phyloP scores from a whole-genome alignment of 1,139 yeast genomes.

The Tardiomyces depauwii region DNA sequence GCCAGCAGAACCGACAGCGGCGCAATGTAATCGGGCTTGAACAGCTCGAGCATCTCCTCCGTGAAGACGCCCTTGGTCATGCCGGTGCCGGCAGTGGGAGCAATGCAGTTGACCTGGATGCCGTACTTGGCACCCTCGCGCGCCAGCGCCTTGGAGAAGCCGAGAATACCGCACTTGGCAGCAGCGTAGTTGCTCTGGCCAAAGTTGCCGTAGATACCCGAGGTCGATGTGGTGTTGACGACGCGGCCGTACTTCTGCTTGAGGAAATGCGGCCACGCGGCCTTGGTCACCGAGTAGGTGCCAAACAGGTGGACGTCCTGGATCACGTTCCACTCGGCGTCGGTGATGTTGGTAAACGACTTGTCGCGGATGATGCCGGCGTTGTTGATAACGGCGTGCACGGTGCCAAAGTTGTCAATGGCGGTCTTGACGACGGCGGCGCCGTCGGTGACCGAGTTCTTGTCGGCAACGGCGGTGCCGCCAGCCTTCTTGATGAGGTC shows the following conservation, averaged over 20 bases:
- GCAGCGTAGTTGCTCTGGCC: constrained; percentile 96
- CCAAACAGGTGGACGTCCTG: constrained; percentile 76
- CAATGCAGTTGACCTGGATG: constrained; percentile 72
- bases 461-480: constrained; percentile 77
- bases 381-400: constrained; percentile 80
- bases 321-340: constrained; percentile 75
- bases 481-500: constrained; percentile 68
- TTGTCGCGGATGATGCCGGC: constrained; percentile 93
- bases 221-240: constrained; percentile 84
- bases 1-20: constrained; percentile 76
- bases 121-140: constrained; percentile 76
- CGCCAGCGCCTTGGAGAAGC: constrained; percentile 77
- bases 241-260: constrained; percentile 75
- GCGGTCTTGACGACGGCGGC: constrained; percentile 72
- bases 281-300: constrained; percentile 70
- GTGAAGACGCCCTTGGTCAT: constrained; percentile 87
- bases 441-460: constrained; percentile 73
- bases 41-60: constrained; percentile 67
- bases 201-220: constrained; percentile 94
- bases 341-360: constrained; percentile 76
- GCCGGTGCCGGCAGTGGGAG: constrained; percentile 97
- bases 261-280: constrained; percentile 85
- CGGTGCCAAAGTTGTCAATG: constrained; percentile 63
- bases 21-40: constrained; percentile 84
- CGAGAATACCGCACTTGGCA: constrained; percentile 83